phyloP scores from a whole-genome alignment of 208 protist genomes.

The Trypanosomatidae sp. region DNA sequence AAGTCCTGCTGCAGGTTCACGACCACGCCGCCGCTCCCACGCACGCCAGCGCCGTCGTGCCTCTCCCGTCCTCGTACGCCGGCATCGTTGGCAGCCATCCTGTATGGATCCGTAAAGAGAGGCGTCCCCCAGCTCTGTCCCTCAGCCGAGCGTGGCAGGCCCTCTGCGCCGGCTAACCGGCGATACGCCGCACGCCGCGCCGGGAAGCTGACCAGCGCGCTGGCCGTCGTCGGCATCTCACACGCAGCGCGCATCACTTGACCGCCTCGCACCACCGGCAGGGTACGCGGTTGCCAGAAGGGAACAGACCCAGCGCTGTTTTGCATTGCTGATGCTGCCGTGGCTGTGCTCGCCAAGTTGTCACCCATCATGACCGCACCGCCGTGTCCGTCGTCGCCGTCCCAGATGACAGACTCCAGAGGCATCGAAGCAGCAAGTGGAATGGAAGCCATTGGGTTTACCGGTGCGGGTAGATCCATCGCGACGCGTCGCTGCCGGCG shows the following conservation, averaged over 20 bases:
- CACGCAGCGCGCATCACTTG: slow-evolving; percentile 6
- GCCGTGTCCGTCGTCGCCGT: neutral
- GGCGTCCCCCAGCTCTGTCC: neutral
- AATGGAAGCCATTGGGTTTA: slow-evolving; percentile 1
- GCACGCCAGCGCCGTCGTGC: no score
- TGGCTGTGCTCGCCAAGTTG: neutral
- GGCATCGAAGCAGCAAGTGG: slow-evolving; percentile 24
- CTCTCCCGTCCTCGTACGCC: no score
- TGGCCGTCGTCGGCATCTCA: slow-evolving; percentile 11
- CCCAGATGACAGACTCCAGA: slow-evolving; percentile 15
- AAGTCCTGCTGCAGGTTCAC: slow-evolving; percentile 36
- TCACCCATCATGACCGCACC: neutral
- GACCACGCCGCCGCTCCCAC: slow-evolving; percentile 2
- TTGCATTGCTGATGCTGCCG: neutral
- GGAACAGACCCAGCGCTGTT: neutral
- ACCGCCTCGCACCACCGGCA: slow-evolving; percentile 18
- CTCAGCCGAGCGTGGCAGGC: neutral
- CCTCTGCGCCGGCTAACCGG: neutral
- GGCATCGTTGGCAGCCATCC: no score
- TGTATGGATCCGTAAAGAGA: neutral
- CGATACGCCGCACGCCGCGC: slow-evolving; percentile 15
- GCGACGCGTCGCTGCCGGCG: neutral
- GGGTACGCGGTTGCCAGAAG: slow-evolving; percentile 19
- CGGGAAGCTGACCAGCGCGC: slow-evolving; percentile 19
- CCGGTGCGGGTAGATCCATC: neutral